Base-by-base conservation (phyloP, 768 basidiomycete genomes). In the Neoboletus brunneissimus region DNA sequence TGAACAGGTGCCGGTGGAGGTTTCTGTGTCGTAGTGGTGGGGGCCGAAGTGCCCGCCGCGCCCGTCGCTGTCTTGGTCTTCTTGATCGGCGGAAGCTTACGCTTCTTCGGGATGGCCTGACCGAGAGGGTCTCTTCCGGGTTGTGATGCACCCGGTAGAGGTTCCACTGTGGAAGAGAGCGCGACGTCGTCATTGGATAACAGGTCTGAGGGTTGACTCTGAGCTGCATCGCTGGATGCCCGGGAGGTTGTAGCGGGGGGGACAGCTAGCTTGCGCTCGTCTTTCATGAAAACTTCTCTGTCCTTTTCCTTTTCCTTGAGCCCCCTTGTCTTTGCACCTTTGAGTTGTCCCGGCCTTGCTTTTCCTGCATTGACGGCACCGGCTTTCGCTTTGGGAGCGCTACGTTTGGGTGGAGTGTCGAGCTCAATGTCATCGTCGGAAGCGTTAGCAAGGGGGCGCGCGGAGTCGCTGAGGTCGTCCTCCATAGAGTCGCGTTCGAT, bases 81-180 rank as follows among this genome's bases (percentile, higher is more conserved):
- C 75, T 81, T 87, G 58, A 88, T 88, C n/a, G 80, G 72, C 0
- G 86, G 85, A 22, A 86, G 75, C 65, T 87, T 89, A 38, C 76
- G 79, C 67, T 85, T 87, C 75, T 82, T 86, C n/a, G 75, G 73
- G 20, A 76, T 51, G 25, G 60, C 9, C 25, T 67, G 69, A 31
- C 59, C 54, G 15, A 66, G 49, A 1, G 46, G 32, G 8, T 75
- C 72, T 43, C 60, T 62, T n/a, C 66, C 56, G 4, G 73, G 64
- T 13, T 74, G 67, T 25, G 70, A 64, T 49, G 27, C 27, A 27
- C 65, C 65, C 23, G 37, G 51, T 5, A 38, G 43, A 18, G 43
- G 22, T 20, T 68, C 67, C 18, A 40, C 47, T 12, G 51, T 38
- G 2, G 62, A 53, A 1, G 50, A 45, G 3, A 49, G 32, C 11